Base-by-base conservation (phyloP, 1,284 basidiomycete species). In the Rhodotorula mucilaginosa region DNA sequence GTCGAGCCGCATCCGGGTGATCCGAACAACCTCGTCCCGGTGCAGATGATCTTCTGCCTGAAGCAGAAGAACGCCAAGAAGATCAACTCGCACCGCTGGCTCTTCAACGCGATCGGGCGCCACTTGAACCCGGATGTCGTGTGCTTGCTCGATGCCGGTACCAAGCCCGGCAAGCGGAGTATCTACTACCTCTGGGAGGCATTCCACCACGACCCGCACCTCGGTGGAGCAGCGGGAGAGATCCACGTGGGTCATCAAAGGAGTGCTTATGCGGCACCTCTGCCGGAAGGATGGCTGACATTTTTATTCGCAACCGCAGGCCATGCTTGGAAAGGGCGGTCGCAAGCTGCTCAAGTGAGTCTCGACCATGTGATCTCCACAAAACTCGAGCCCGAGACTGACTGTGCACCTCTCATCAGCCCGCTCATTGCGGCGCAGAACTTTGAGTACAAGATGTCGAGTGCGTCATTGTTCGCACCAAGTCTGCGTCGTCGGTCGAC, bases 1-100 rank as follows among this genome's bases (percentile, higher is more conserved):
- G 90, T 98, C 64, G 88, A 94, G 57, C 96, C 96, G 26, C 90
- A 92, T 78, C 87, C 88, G 21, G 90, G 92, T 46, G 92, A 82
- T 78, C 87, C 90, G 18, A 91, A 92, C 82, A 97, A 97, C 81
- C 82, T 98, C 31, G 83, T 97, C 2, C 96, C 96, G 0, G 94
- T 98, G 3, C 93, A 97, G 80, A 91, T 98, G 81, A 97, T 98
- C 75, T 88, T 98, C 74, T 89, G 94, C 68, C 84, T 98, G 77
- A 98, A 98, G 83, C 93, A 93, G 49, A 93, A 97, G 84, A 98
- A 98, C 82, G 90, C 93, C 80, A 97, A 97, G 85, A 97, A 97
- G 85, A 96, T 97, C 83, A 97, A 83, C 82, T 93, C 91, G 56
- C 85, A 86, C 75, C 88, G 96, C 63, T 99, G 96, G 96, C 85